Evolutionary conservation across 805 yeast species (phyloP).

Genomic region (Lachancea thermotolerans): DNA sequence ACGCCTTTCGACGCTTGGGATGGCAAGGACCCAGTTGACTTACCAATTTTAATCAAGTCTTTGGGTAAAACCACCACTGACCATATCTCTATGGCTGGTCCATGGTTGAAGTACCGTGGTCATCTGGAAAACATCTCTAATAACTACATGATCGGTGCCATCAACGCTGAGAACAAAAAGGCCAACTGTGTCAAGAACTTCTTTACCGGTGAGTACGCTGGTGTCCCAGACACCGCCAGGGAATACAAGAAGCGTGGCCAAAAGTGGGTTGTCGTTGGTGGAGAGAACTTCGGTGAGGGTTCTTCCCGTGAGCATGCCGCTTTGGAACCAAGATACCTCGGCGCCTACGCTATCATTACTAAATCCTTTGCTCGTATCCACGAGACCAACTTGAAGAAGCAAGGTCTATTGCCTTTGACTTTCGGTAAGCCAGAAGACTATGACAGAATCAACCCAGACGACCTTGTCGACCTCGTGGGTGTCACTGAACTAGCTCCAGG

Average conservation of each 20-base stretch:
- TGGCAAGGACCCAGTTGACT: constrained; percentile 81
- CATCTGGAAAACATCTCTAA: constrained; percentile 97
- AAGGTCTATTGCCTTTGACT: constrained; percentile 96
- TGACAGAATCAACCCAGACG: constrained; percentile 88
- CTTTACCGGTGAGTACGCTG: constrained; percentile 84
- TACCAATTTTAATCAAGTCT: constrained; percentile 95
- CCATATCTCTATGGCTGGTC: constrained; percentile 99
- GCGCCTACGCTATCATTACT: constrained; percentile 96
- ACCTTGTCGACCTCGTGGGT: constrained; percentile 82
- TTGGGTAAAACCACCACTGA: constrained; percentile 98
- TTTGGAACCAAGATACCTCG: constrained; percentile 97
- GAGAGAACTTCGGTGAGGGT: constrained; percentile 99
- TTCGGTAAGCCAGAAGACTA: constrained; percentile 83
- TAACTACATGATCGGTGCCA: constrained; percentile 99
- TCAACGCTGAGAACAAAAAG: constrained; percentile 91
- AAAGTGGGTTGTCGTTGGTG: constrained; percentile 97
- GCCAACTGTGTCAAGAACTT: constrained; percentile 87
- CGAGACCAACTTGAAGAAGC: constrained; percentile 99
- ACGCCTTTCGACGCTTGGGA: constrained; percentile 95
- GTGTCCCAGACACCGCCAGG: constrained; percentile 96
- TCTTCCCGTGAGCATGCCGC: constrained; percentile 99
- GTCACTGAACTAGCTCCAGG: constrained; percentile 86
- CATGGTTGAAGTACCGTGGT: constrained; percentile 99
- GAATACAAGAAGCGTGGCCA: constrained; percentile 90
- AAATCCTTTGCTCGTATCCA: constrained; percentile 98